Evolutionary conservation across 257 asterid genomes (phyloP).

Genomic region (Solanum sitiens): DNA sequence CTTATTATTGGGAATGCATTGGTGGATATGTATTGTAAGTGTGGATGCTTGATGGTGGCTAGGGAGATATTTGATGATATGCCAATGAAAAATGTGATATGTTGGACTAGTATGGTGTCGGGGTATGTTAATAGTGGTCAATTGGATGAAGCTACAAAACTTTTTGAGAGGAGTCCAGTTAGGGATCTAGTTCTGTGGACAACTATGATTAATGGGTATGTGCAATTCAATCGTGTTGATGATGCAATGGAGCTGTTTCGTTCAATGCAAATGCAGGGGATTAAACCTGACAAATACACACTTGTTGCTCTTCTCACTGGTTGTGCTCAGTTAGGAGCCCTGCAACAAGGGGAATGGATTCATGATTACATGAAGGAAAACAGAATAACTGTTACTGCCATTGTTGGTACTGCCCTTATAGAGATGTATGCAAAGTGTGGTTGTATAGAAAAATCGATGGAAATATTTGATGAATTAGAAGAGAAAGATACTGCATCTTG

Average conservation of each 20-base stretch:
- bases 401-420: constrained; percentile 76
- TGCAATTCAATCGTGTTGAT: constrained; percentile 64
- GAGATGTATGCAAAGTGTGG: constrained; percentile 94
- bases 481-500: constrained; percentile 64
- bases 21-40: constrained; percentile 84
- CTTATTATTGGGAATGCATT: constrained; percentile 54
- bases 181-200: constrained; percentile 82
- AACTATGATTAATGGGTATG: constrained; percentile 72
- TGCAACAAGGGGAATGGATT: constrained; percentile 77
- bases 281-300: constrained; percentile 77
- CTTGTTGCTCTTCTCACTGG: constrained; percentile 75
- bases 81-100: constrained; percentile 53
- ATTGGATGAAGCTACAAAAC: constrained; percentile 55
- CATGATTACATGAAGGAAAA: constrained; percentile 43
- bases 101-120: constrained; percentile 82
- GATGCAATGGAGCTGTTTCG: constrained; percentile 60
- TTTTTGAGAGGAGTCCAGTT: constrained; percentile 56
- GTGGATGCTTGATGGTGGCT: constrained; percentile 60
- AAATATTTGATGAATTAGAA: constrained; percentile 39
- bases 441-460: constrained; percentile 43
- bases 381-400: constrained; percentile 38
- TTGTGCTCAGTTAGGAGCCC: constrained; percentile 72
- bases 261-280: constrained; percentile 51
- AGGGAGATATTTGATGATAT: constrained; percentile 47
- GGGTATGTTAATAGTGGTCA: constrained; percentile 45